phyloP scores from a whole-genome alignment of 768 basidiomycete genomes.

The Amanita molliuscula region DNA sequence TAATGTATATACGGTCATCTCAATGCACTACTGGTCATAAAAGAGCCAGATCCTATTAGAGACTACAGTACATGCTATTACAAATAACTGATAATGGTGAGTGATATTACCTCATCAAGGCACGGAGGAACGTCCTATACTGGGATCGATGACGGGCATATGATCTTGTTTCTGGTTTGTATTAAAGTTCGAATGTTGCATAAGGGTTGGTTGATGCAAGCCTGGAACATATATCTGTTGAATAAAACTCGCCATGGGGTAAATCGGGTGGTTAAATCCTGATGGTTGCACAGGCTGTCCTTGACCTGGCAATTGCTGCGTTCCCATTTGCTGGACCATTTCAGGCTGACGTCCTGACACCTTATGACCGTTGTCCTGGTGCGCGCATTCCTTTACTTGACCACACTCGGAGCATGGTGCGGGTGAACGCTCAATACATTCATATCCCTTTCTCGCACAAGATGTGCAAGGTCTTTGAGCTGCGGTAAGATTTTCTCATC shows the following conservation, averaged over 20 bases:
- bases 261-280: neutral
- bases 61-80: neutral
- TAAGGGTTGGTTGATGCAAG: constrained; percentile 5
- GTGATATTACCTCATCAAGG: neutral
- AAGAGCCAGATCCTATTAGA: neutral
- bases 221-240: constrained; percentile 5
- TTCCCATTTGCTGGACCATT: neutral
- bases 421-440: constrained; percentile 42
- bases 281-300: neutral
- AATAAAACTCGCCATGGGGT: constrained; percentile 1
- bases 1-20: neutral
- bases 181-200: neutral
- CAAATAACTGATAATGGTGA: neutral
- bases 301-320: constrained; percentile 1
- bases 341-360: neutral
- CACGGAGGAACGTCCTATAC: constrained; percentile 1
- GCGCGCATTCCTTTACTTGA: constrained; percentile 32
- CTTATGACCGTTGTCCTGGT: constrained; percentile 17
- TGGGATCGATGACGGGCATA: neutral
- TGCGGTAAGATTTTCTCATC: constrained; percentile 5
- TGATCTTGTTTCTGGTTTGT: neutral
- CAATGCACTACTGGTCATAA: neutral
- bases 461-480: constrained; percentile 35
- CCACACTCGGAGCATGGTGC: constrained; percentile 34
- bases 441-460: constrained; percentile 39